A percentile compares a stretch with the other conserved stretches of the same genome.
These are phyloP conservation scores for Claviceps purpurea DNA, from an alignment of 2,329 filamentous ascomycete species.

Conservation along the genomic window DNA sequence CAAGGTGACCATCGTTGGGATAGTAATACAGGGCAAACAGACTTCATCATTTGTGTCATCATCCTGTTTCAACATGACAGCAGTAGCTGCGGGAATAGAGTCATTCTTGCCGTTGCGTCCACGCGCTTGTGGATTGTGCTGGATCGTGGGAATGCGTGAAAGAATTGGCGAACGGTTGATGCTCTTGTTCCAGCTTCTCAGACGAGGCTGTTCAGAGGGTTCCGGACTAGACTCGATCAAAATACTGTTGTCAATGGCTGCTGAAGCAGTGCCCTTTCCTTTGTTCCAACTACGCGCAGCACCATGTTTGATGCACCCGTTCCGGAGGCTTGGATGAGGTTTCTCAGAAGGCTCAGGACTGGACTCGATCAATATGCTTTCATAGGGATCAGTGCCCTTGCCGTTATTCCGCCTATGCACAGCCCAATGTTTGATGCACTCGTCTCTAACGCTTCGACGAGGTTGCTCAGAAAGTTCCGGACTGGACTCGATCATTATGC, in stretches of 20 bases:
- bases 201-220: neutral
- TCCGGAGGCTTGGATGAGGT: too few relatives aligned
- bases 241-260: neutral
- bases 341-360: too few relatives aligned
- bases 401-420: too few relatives aligned
- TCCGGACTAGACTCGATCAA: neutral
- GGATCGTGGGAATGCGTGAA: neutral
- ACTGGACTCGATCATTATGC: too few relatives aligned
- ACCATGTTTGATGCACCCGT: too few relatives aligned
- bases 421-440: too few relatives aligned
- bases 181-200: neutral
- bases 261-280: too few relatives aligned
- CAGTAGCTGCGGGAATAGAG: neutral
- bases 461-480: too few relatives aligned
- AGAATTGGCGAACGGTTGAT: neutral
- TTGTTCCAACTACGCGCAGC: too few relatives aligned
- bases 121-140: neutral
- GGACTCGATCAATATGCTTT: too few relatives aligned
- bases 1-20: neutral
- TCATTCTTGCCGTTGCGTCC: neutral
- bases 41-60: neutral
- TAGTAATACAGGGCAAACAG: neutral
- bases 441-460: too few relatives aligned
- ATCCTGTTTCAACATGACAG: slow-evolving; percentile 1
- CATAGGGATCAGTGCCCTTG: too few relatives aligned